Percentiles rank a stretch among this genome's conserved stretches.
These are phyloP conservation scores for Cryptococcus jaspeensis DNA, from an alignment of 1,284 basidiomycete species.

Conservation along the genomic window DNA sequence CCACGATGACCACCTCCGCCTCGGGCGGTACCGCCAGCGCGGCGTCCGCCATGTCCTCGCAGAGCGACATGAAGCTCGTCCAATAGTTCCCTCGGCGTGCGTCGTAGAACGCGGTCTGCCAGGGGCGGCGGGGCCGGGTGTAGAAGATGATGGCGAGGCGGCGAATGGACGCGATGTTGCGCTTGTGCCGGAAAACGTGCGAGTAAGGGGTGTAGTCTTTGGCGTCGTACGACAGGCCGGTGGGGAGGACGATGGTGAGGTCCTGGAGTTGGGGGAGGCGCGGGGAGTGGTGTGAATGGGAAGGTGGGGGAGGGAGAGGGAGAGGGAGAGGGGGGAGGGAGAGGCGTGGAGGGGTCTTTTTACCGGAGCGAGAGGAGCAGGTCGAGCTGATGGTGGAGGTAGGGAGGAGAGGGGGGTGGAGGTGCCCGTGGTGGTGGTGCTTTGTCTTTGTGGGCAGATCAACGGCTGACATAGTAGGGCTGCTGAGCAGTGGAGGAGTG, in stretches of 20 bases:
- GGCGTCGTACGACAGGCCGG: constrained; percentile 14
- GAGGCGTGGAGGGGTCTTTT: not conserved
- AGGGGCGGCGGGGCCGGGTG: not conserved
- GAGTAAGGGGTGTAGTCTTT: constrained; percentile 15
- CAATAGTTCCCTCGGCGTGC: not conserved
- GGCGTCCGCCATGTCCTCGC: constrained; percentile 7
- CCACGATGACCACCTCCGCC: constrained; percentile 7
- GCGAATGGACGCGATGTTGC: constrained; percentile 1
- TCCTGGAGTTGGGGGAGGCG: constrained; percentile 1
- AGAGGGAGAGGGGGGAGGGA: not conserved
- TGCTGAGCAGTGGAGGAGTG: not conserved
- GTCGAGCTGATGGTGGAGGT: not conserved
- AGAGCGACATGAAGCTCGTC: constrained; percentile 9
- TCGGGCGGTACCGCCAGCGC: constrained; percentile 5
- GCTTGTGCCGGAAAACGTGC: constrained; percentile 10
- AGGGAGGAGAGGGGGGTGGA: not conserved
- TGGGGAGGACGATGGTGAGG: constrained; percentile 11
- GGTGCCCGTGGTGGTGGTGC: not conserved
- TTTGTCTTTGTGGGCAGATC: not conserved
- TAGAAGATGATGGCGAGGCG: constrained; percentile 9
- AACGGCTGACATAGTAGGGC: not conserved
- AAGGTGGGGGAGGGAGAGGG: not conserved
- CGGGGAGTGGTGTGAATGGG: constrained; percentile 1
- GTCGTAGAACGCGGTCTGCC: constrained; percentile 19
- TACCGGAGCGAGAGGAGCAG: not conserved